Conservation (phyloP, 1,284 basidiomycete genomes). For the Boletus mariae region DNA sequence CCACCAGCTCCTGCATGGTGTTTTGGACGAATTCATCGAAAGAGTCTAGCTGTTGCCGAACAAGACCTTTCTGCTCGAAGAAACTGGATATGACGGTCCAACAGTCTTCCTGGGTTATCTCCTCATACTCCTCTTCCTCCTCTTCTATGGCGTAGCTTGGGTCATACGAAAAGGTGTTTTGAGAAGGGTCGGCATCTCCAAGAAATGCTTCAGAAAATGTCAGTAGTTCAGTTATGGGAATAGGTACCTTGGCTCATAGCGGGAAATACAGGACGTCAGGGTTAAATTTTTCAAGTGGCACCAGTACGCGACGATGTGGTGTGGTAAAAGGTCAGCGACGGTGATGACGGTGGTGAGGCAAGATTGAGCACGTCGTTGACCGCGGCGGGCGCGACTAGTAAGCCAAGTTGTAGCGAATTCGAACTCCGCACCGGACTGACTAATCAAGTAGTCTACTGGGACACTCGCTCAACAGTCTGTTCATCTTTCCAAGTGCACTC, state of each 20-base stretch:
- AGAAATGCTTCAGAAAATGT: conserved; percentile 27
- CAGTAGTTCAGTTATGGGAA: conserved; percentile 19
- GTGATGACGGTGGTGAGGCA: conserved; percentile 11
- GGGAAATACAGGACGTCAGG: not conserved
- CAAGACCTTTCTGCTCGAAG: conserved; percentile 96
- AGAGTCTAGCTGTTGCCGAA: conserved; percentile 95
- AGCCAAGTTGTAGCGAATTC: conserved; percentile 3
- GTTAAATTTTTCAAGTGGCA: not conserved
- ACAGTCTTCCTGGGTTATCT: conserved; percentile 90
- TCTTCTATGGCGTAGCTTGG: conserved; percentile 55
- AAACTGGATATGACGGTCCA: conserved; percentile 96
- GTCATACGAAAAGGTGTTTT: conserved; percentile 55
- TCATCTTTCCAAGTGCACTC: conserved; percentile 55
- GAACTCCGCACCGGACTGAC: conserved; percentile 16
- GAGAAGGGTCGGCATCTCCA: conserved; percentile 45
- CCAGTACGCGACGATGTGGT: not conserved
- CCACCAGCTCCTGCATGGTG: conserved; percentile 99
- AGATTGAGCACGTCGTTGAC: conserved; percentile 16
- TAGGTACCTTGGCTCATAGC: conserved; percentile 45
- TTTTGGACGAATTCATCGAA: conserved; percentile 99
- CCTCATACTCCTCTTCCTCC: conserved; percentile 64
- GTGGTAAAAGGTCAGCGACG: not conserved
- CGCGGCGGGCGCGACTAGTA: conserved; percentile 16
- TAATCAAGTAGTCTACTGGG: conserved; percentile 13
- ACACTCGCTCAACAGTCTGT: conserved; percentile 41